Base-by-base conservation (phyloP, 768 basidiomycete species). In the Rhizopogon vinicolor region DNA sequence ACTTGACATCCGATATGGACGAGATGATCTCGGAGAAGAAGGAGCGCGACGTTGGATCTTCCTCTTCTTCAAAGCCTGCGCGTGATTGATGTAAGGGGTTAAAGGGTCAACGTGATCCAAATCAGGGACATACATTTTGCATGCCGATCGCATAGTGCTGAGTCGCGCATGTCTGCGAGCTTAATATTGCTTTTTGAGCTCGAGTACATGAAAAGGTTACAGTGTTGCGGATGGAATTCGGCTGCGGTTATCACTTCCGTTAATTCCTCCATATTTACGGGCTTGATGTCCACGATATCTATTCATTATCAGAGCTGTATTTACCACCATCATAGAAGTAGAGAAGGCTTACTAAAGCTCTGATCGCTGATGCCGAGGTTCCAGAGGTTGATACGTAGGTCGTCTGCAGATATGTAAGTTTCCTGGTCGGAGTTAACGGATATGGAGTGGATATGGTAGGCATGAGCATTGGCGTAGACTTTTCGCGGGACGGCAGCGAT, bases 251-350 rank as follows among this genome's bases (percentile, higher is more conserved):
- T 98, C 68, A 99, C 97, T 71, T 99, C 97, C 14, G 97, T 98
- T 53, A 99, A 80, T 72, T 99, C 97, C 69, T 99, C 97, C 97
- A 99, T 99, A 73, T 99, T 99, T 65, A 93, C 86, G 2, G 97
- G 97, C 70, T 99, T 99, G 83, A 99, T 98, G 72, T 99, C 97
- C 60, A 99, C 95, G 66, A 99, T 98, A 74, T 99, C 97, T 99
- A 63, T 12, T 51, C 35, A 52, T 58, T 44, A 46, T 49, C 14
- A 49, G 35, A 25, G 16, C 37, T 14, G 25, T 25, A 25, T 25
- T 8, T 16, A 25, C 16, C n/a, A 19, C 10, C 25, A 22, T 41
- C 29, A 10, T 6, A 14, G 44, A 31, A 55, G 59, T 41, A 13
- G 28, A 37, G 45, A 51, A 52, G 41, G 82, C 94, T 72, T 62